Percentiles rank a stretch among this genome's conserved stretches.
These are phyloP conservation scores for Sicyos baderoa DNA, from an alignment of 306 rosid species.

Conservation along the genomic window DNA sequence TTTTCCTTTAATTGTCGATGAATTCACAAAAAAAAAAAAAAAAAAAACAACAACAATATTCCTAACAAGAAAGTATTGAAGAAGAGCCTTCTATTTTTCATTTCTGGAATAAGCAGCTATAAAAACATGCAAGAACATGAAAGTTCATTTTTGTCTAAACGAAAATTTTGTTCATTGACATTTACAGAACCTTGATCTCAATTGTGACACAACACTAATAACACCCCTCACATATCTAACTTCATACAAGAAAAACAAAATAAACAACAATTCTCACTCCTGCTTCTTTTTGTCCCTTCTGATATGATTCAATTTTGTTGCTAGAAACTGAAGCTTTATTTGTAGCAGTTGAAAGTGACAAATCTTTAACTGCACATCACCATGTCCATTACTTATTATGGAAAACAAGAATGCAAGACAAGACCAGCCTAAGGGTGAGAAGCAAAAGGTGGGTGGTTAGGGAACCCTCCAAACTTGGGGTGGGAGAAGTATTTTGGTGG, in stretches of 20 bases:
- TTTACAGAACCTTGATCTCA: slow-evolving; percentile 12
- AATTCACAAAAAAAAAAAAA: too few relatives aligned
- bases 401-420: not conserved
- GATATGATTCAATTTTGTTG: not conserved
- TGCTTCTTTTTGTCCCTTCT: not conserved
- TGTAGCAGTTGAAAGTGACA: slow-evolving; percentile 2
- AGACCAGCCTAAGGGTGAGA: slow-evolving; percentile 29
- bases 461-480: slow-evolving; percentile 41
- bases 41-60: too few relatives aligned
- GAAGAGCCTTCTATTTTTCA: not conserved
- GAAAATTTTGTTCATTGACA: not conserved
- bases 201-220: not conserved
- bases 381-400: not conserved
- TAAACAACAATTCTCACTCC: not conserved
- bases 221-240: not conserved
- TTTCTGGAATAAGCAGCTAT: not conserved
- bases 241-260: not conserved
- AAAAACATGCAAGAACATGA: not conserved
- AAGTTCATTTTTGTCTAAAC: not conserved
- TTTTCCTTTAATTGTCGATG: too few relatives aligned
- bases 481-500: slow-evolving; percentile 36
- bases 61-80: not conserved
- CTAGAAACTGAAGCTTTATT: slow-evolving; percentile 10
- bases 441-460: slow-evolving; percentile 27
- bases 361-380: slow-evolving; percentile 5